phyloP scores from a whole-genome alignment of 2,329 filamentous ascomycete species.

The Colletotrichum coccodes region DNA sequence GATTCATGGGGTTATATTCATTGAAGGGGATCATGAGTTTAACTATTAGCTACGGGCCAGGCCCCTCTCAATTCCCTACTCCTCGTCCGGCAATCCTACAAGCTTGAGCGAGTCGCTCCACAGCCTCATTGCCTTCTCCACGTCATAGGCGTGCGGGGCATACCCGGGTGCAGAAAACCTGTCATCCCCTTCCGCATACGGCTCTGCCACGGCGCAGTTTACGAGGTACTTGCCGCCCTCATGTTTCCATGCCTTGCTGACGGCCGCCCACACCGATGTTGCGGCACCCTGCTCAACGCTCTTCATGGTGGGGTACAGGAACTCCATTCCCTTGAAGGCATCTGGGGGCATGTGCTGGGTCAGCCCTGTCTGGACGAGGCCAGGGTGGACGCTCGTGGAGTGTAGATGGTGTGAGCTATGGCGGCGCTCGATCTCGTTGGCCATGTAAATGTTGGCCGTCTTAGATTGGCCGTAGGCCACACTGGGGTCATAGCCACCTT shows the following conservation, averaged over 20 bases:
- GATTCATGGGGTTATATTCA: background rate
- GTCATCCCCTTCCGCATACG: slow-evolving; percentile 8
- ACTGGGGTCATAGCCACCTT: slow-evolving; percentile 43
- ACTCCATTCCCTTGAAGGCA: slow-evolving; percentile 20
- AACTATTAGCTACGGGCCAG: background rate
- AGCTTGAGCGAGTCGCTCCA: slow-evolving; percentile 23
- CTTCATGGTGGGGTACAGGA: slow-evolving; percentile 17
- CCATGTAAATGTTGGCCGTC: slow-evolving; percentile 59
- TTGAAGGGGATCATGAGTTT: background rate
- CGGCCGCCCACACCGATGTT: slow-evolving; percentile 55
- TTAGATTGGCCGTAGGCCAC: slow-evolving; percentile 59
- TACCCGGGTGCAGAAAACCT: background rate
- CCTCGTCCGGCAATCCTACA: slow-evolving; percentile 20
- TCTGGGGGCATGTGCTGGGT: slow-evolving; percentile 6
- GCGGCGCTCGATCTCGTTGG: slow-evolving; percentile 60
- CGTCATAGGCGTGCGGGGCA: background rate
- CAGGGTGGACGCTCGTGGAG: slow-evolving; percentile 57
- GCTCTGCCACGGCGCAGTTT: slow-evolving; percentile 45
- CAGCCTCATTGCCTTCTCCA: background rate
- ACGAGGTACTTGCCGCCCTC: slow-evolving; percentile 57
- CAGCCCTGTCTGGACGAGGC: slow-evolving; percentile 48
- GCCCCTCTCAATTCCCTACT: background rate
- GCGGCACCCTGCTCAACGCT: slow-evolving; percentile 56
- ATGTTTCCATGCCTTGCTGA: slow-evolving; percentile 51
- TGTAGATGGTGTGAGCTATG: slow-evolving; percentile 56